These are phyloP conservation scores for Blastomyces silverae DNA, from an alignment of 2,329 filamentous ascomycete species.

Conservation along the genomic window DNA sequence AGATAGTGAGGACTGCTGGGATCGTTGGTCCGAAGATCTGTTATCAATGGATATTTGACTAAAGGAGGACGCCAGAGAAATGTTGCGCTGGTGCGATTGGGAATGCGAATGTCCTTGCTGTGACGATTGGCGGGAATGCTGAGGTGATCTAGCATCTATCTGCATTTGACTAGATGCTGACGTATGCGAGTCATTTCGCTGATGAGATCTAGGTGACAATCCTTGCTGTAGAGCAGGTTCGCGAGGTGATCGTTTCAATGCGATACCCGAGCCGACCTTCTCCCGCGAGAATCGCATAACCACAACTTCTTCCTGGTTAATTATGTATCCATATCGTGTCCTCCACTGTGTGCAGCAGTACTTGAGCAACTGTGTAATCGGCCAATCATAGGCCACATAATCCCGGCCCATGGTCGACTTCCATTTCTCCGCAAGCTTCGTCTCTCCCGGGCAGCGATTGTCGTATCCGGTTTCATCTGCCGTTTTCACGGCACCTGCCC, in stretches of 20 bases:
- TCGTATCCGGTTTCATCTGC: background rate
- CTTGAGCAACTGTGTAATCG: conserved; percentile 7
- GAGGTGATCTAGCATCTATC: conserved; percentile 5
- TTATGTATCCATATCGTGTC: conserved; percentile 14
- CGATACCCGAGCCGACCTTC: conserved; percentile 6
- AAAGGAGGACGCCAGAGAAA: background rate
- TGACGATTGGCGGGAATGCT: background rate
- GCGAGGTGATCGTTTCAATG: background rate
- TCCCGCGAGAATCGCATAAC: conserved; percentile 13
- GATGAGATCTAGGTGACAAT: background rate
- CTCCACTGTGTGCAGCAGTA: conserved; percentile 2
- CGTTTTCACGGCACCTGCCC: conserved; percentile 8
- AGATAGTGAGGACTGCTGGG: background rate
- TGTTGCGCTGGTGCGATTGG: conserved; percentile 7
- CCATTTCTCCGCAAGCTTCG: conserved; percentile 12
- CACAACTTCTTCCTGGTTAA: conserved; percentile 10
- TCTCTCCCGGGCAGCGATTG: conserved; percentile 14
- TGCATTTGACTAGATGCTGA: conserved; percentile 10
- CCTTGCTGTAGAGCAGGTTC: background rate
- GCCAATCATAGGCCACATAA: background rate
- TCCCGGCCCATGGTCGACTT: background rate
- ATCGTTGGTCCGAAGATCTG: background rate
- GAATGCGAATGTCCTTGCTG: background rate
- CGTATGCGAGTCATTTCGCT: background rate
- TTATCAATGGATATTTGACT: conserved; percentile 7